Base-by-base conservation (phyloP, 345 rosid genomes). In the Hibiscus trionum region DNA sequence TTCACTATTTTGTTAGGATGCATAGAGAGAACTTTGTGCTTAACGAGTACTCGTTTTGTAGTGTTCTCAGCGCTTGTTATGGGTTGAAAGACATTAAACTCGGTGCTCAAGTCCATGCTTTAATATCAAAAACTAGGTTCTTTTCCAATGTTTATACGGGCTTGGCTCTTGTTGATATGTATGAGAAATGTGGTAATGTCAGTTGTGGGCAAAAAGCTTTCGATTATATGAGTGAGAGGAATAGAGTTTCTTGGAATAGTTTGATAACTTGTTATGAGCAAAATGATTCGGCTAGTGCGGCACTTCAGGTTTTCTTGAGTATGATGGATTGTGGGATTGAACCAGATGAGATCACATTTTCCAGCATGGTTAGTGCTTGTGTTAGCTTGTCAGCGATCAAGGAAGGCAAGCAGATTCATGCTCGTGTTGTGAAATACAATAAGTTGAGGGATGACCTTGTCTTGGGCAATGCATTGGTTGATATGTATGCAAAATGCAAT, bases 171-270 rank as follows among this genome's bases (percentile, higher is more conserved):
- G 75, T 91, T 76, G 93, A 89, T 33, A 85, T 91, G 91, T 89
- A 91, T 79, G 85, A 91, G 44, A 93, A 93, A 84, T 88, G 98
- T 15, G 84, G 93, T 65, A 37, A 66, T 39, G 91, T 86, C 19
- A 60, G 56, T 31, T 84, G 76, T 76, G 90, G 93, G 65, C 90
- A 79, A 72, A 69, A 52, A 35, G 89, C 82, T 71, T 93, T 93
- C 75, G 82, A 88, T 70, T 85, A 72, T 72, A 87, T 91, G 96
- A 63, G 68, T 60, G 72, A 73, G 31, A 80, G 84, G 75, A 93
- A 90, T 73, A 71, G 85, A 71, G 94, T 93, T 26, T 88, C 97
- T 76, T 93, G 98, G 97, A 91, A 93, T 75, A 89, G 91, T 80
- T 84, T 93, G 84, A 87, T 93, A 68, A 86, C 94, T 0, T 87